Evolutionary conservation across 192 early-diverging fungal genomes (phyloP).

Genomic region (Nowakowskiella sp.): DNA sequence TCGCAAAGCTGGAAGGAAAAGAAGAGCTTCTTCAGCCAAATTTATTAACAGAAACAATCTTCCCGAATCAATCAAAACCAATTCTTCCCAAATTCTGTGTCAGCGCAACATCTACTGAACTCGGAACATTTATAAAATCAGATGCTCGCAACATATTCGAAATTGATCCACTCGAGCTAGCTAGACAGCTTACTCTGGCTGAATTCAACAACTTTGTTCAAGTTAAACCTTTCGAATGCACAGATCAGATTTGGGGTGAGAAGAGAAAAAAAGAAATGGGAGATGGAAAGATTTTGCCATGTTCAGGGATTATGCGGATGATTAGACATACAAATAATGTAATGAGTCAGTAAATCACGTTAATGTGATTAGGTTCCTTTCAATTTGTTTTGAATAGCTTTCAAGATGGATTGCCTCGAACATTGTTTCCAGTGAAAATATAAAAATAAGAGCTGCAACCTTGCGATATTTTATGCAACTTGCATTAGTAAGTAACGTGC

Average conservation of each 20-base stretch:
- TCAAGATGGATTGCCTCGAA: conserved; percentile 35
- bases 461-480: conserved; percentile 39
- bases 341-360: conserved; percentile 21
- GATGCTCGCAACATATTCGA: conserved; percentile 27
- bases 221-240: conserved; percentile 40
- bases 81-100: background rate
- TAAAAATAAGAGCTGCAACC: conserved; percentile 26
- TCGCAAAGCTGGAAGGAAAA: background rate
- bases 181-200: conserved; percentile 41
- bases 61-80: conserved; percentile 1
- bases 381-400: background rate
- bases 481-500: conserved; percentile 25
- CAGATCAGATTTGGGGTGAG: conserved; percentile 50
- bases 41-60: no score
- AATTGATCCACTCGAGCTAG: conserved; percentile 46
- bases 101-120: conserved; percentile 17
- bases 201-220: conserved; percentile 36
- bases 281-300: conserved; percentile 4
- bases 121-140: conserved; percentile 13
- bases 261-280: conserved; percentile 33
- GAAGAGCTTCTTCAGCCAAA: background rate
- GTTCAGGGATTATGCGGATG: conserved; percentile 31
- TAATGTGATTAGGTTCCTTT: background rate
- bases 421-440: conserved; percentile 27
- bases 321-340: conserved; percentile 49